A percentile compares a stretch with the other conserved stretches of the same genome.
Conservation (phyloP, 2,329 filamentous ascomycete species). For the Albifimbria verrucaria region DNA sequence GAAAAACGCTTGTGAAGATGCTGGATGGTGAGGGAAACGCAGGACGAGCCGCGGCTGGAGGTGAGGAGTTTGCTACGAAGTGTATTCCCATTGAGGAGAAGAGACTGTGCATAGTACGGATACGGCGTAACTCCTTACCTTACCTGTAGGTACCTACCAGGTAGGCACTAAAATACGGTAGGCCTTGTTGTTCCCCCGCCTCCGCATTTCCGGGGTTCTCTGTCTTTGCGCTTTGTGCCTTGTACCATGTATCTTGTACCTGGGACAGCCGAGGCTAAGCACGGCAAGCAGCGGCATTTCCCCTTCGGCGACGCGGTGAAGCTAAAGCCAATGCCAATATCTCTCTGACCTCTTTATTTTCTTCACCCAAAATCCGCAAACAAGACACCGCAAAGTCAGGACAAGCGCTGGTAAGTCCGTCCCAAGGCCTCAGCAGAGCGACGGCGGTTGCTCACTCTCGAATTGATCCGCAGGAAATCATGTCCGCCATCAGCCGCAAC, state of each 20-base stretch:
- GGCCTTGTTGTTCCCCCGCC: too few relatives aligned
- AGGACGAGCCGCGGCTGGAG: background rate
- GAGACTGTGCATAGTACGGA: too few relatives aligned
- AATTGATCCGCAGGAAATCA: constrained; percentile 24
- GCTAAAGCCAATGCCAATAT: background rate
- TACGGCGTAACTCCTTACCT: too few relatives aligned
- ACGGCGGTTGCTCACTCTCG: background rate
- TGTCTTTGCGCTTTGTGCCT: too few relatives aligned
- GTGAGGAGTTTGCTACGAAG: background rate
- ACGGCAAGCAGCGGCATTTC: background rate
- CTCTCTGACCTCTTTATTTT: background rate
- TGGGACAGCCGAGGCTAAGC: background rate
- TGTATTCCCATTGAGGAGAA: background rate
- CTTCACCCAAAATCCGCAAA: background rate
- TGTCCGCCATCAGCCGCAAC: constrained; percentile 54
- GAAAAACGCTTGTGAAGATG: too few relatives aligned
- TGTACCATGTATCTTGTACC: too few relatives aligned
- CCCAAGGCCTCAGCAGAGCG: too few relatives aligned
- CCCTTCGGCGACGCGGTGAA: background rate
- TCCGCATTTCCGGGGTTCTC: background rate
- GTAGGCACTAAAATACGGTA: too few relatives aligned
- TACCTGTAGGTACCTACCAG: too few relatives aligned
- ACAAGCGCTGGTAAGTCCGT: background rate
- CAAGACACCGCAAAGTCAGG: background rate
- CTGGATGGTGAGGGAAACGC: too few relatives aligned